Evolutionary conservation across 75 land plant species (phyloP).

Genomic region (Cryptomeria japonica): DNA sequence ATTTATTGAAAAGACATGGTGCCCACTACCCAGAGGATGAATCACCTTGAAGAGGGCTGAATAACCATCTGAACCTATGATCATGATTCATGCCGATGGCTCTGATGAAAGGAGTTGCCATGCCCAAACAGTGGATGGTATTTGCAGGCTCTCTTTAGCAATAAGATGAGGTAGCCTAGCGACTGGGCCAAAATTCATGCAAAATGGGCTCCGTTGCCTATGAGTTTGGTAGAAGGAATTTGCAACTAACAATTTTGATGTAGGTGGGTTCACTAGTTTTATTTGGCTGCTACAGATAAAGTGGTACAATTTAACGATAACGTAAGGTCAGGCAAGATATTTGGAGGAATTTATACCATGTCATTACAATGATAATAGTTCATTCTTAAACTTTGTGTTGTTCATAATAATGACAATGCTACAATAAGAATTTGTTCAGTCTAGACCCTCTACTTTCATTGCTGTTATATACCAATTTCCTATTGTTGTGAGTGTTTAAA

Average conservation of each 20-base stretch:
- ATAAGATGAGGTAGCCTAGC: not conserved
- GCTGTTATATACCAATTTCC: not conserved
- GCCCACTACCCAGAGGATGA: not conserved
- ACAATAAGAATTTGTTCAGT: not conserved
- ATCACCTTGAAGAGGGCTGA: not conserved
- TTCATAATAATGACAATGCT: not conserved
- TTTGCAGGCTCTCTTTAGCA: not conserved
- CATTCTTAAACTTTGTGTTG: not conserved
- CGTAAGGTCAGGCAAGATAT: not conserved
- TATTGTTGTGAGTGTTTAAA: not conserved
- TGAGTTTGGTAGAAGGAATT: not conserved
- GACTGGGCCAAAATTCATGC: not conserved
- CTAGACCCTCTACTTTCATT: not conserved
- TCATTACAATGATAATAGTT: not conserved
- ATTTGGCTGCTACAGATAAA: not conserved
- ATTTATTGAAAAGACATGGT: not conserved
- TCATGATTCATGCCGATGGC: not conserved
- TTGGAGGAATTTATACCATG: not conserved
- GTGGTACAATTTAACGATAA: not conserved
- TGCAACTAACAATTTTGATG: not conserved
- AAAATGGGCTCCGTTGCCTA: not conserved
- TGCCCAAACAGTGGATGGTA: not conserved
- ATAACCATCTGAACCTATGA: not conserved
- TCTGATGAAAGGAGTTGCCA: not conserved
- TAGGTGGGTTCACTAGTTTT: not conserved